Evolutionary conservation across 164 flowering plant genomes (phyloP).

Genomic region (Aristolochia californica): DNA sequence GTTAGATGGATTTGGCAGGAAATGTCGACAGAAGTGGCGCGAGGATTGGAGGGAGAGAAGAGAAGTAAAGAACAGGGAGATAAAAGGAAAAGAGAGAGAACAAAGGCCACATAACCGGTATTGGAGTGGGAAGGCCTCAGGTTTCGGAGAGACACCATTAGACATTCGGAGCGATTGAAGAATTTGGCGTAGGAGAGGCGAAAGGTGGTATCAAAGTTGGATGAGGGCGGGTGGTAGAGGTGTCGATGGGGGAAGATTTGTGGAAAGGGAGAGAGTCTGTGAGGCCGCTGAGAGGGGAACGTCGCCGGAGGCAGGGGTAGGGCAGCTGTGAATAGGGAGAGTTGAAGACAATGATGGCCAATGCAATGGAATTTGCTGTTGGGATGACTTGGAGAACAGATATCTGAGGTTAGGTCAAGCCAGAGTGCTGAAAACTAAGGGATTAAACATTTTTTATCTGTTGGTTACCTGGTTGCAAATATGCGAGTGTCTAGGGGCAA

Average conservation of each 20-base stretch:
- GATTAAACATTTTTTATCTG: no score
- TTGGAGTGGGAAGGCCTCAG: constrained; percentile 7
- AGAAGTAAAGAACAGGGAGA: constrained; percentile 42
- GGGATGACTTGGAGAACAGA: no score
- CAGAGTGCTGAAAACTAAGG: no score
- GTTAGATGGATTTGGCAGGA: constrained; percentile 31
- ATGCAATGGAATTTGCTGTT: constrained; percentile 33
- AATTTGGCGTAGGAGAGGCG: constrained; percentile 29
- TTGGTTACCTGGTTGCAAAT: no score
- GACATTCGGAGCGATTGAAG: constrained; percentile 14
- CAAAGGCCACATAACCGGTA: constrained; percentile 32
- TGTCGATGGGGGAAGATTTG: not conserved
- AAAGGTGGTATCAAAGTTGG: constrained; percentile 27
- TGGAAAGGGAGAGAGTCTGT: constrained; percentile 33
- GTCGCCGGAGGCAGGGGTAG: constrained; percentile 27
- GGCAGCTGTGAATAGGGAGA: constrained; percentile 35
- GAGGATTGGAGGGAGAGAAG: constrained; percentile 62
- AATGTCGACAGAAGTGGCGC: constrained; percentile 36
- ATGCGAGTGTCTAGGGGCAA: no score
- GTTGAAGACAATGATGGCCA: constrained; percentile 39
- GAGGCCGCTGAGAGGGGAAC: constrained; percentile 34
- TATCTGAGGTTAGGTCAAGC: no score
- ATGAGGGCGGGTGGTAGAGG: constrained; percentile 20
- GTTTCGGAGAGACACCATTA: constrained; percentile 13
- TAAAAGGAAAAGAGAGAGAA: constrained; percentile 29